Conservation (phyloP, 1,284 basidiomycete genomes). For the Malassezia restricta region DNA sequence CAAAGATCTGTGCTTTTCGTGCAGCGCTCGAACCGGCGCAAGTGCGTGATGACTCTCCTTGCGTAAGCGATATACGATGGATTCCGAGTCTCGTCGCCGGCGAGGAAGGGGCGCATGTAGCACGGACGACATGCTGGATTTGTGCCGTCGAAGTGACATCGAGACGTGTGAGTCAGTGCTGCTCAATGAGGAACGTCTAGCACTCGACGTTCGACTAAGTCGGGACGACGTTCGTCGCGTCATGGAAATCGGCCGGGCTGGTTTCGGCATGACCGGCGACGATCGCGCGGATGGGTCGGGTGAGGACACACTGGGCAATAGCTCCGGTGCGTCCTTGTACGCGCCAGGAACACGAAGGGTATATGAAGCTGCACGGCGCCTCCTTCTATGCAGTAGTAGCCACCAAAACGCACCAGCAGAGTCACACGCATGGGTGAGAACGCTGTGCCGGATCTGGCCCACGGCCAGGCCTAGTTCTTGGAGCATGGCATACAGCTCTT, state of each 20-base stretch:
- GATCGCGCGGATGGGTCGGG: too few species aligned
- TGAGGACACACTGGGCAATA: too few species aligned
- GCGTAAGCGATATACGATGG: not conserved
- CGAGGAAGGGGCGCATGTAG: not conserved
- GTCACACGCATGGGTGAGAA: conserved; percentile 82
- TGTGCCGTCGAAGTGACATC: not conserved
- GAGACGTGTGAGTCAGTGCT: not conserved
- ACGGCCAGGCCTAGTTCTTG: conserved; percentile 75
- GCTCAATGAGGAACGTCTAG: not conserved
- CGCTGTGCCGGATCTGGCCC: conserved; percentile 84
- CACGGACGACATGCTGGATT: not conserved
- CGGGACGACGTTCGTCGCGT: too few species aligned
- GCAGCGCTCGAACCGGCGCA: too few species aligned
- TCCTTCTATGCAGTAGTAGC: conserved; percentile 58
- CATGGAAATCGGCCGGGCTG: too few species aligned
- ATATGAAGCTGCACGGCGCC: too few species aligned
- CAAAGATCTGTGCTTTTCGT: too few species aligned
- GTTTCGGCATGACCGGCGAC: too few species aligned
- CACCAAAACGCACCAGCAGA: conserved; percentile 85
- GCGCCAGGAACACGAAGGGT: too few species aligned
- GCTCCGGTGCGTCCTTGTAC: too few species aligned
- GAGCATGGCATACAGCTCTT: conserved; percentile 64
- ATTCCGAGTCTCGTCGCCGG: conserved; percentile 6
- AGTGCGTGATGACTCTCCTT: not conserved
- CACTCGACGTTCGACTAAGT: too few species aligned